Conservation (phyloP, 176 grass and related monocot genomes). For the Rhipidocladum racemiflorum region DNA sequence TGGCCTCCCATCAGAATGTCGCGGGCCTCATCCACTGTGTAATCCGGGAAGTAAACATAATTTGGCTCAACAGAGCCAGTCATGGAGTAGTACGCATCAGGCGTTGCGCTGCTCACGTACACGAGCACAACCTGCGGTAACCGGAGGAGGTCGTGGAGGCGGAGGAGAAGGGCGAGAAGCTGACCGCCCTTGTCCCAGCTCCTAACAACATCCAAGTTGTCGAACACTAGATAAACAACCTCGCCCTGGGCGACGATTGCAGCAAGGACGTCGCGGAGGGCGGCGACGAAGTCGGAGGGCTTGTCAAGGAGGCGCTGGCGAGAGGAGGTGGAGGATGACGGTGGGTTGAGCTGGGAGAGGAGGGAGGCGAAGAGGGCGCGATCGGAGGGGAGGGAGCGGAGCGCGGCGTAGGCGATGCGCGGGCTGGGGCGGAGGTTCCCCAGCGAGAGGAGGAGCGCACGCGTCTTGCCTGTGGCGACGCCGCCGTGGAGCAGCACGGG, state of each 20-base stretch:
- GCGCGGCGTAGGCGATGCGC: conserved; percentile 53
- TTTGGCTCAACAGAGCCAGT: conserved; percentile 70
- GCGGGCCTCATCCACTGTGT: conserved; percentile 62
- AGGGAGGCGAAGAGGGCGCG: conserved; percentile 57
- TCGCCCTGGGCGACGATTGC: conserved; percentile 22
- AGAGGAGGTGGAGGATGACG: conserved; percentile 40
- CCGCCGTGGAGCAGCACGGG: conserved; percentile 67
- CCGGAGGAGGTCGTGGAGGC: conserved; percentile 60
- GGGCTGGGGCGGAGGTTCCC: conserved; percentile 45
- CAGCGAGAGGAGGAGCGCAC: conserved; percentile 60
- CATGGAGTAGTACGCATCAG: conserved; percentile 72
- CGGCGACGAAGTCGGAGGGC: conserved; percentile 67
- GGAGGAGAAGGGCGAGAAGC: conserved; percentile 58
- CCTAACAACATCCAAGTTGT: conserved; percentile 68
- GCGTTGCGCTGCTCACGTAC: conserved; percentile 73
- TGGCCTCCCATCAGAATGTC: conserved; percentile 71
- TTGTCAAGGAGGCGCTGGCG: conserved; percentile 54
- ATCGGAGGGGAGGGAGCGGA: conserved; percentile 57
- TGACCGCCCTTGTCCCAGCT: conserved; percentile 65
- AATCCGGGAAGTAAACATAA: conserved; percentile 74
- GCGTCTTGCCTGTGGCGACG: conserved; percentile 71
- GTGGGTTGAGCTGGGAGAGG: conserved; percentile 47
- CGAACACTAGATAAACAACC: conserved; percentile 72
- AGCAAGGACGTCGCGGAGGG: conserved; percentile 54
- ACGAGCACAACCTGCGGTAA: conserved; percentile 59